These are phyloP conservation scores for Wickerhamiella spandovensis DNA, from an alignment of 805 yeast species.

Conservation along the genomic window DNA sequence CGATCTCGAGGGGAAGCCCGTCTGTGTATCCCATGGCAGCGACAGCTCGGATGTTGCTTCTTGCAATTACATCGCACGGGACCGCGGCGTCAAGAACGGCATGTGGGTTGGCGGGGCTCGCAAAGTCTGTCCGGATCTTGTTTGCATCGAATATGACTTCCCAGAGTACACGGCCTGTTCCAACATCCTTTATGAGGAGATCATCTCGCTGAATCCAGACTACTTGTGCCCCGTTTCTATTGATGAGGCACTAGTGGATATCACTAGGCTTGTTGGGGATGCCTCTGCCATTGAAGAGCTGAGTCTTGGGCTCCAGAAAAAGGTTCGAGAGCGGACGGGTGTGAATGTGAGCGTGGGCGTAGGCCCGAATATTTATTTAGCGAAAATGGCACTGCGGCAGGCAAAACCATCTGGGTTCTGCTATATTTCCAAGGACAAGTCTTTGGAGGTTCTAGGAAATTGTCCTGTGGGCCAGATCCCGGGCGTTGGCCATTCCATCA, in stretches of 20 bases:
- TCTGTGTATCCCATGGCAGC: slow-evolving; percentile 43
- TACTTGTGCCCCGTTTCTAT: slow-evolving; percentile 69
- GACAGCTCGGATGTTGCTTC: slow-evolving; percentile 70
- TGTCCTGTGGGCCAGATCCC: slow-evolving; percentile 28
- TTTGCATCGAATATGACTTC: slow-evolving; percentile 60
- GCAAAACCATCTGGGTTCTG: slow-evolving; percentile 73
- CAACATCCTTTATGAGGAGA: slow-evolving; percentile 44
- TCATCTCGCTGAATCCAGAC: slow-evolving; percentile 33
- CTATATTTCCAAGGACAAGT: slow-evolving; percentile 25
- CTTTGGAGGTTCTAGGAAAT: slow-evolving; percentile 26
- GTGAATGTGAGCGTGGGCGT: slow-evolving; percentile 74
- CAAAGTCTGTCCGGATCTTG: slow-evolving; percentile 50
- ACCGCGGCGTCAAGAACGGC: slow-evolving; percentile 70
- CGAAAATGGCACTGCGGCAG: slow-evolving; percentile 54
- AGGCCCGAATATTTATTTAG: slow-evolving; percentile 59
- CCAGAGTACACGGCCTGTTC: slow-evolving; percentile 57
- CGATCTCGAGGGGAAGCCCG: slow-evolving; percentile 41
- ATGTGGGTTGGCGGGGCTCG: slow-evolving; percentile 74
- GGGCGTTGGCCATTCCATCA: slow-evolving; percentile 31
- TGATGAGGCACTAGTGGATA: slow-evolving; percentile 80
- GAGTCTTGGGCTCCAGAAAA: slow-evolving; percentile 23
- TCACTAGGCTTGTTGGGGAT: slow-evolving; percentile 25
- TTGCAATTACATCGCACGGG: slow-evolving; percentile 78
- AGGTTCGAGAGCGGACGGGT: slow-evolving; percentile 32
- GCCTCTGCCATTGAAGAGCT: slow-evolving; percentile 15